Base-by-base conservation (phyloP, 352 stramenopile genomes). In the Blastocystis sp. region DNA sequence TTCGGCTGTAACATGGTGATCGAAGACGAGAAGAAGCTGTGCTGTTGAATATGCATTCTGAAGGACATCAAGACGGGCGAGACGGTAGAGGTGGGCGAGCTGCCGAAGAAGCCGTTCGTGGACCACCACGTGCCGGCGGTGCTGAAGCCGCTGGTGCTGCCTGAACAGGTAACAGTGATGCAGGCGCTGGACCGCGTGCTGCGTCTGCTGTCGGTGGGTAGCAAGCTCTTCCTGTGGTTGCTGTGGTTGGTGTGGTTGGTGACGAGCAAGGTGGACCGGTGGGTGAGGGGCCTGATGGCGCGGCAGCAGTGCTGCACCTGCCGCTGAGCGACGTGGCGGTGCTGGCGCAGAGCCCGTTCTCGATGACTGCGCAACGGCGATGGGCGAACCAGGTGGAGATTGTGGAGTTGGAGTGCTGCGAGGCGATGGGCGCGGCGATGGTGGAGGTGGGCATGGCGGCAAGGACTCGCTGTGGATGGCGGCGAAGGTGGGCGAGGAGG, bases 381-480 rank as follows among this genome's bases (percentile, higher is more conserved):
- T 99, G 97, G 93, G 96, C 97, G 3, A 96, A 95, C 45, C 99
- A 99, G 92, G 93, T 99, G 42, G 92, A 94, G 2, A 94, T 95
- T 3, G 96, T 95, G 80, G 98, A 99, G 96, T 99, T 98, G 91
- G 95, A 98, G 90, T 97, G 95, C 84, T 98, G 96, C 91, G 91
- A 95, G 76, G 95, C 97, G 0, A 95, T 99, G 91, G 94, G 94
- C 14, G 93, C 95, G 82, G 95, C 96, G 54, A 96, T 99, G 91
- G 94, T 98, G 78, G 92, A 95, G 76, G 91, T 98, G 66, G 96
- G 95, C 28, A 94, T 98, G 21, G 93, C 76, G 97, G 97, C 62
- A 99, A 99, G 92, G 97, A 99, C 91, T 98, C 96, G 65, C 92
- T 99, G 61, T 98, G 95, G 62, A 99, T 99, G 97, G 97, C 97